Evolutionary conservation across 2,329 filamentous ascomycete species (phyloP).

Genomic region (Penicillium sp.): DNA sequence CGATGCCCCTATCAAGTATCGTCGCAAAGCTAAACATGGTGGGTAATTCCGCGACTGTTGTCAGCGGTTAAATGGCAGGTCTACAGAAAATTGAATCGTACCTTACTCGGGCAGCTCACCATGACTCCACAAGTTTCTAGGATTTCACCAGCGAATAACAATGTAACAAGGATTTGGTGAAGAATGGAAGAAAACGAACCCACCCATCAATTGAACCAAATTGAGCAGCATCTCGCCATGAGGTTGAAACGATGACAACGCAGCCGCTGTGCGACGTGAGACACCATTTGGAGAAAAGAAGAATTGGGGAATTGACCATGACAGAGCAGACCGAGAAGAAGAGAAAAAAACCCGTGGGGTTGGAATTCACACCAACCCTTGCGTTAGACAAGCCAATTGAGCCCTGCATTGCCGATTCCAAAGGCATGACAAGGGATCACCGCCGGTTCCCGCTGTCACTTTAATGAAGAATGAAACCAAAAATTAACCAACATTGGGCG

Average conservation of each 20-base stretch:
- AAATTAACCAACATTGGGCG: conserved; percentile 1
- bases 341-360: not conserved
- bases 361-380: conserved; percentile 12
- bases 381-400: not conserved
- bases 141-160: not conserved
- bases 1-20: conserved; percentile 7
- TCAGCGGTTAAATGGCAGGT: conserved; percentile 15
- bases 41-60: not conserved
- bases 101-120: not conserved
- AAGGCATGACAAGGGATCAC: conserved; percentile 17
- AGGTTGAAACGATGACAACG: not conserved
- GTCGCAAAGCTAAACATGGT: conserved; percentile 3
- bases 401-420: conserved; percentile 14
- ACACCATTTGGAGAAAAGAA: not conserved
- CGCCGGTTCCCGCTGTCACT: conserved; percentile 23
- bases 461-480: conserved; percentile 6
- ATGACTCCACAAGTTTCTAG: not conserved
- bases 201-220: not conserved
- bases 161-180: not conserved
- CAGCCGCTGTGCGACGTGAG: not conserved
- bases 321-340: not conserved
- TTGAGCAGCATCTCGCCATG: not conserved
- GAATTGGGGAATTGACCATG: not conserved
- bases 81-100: conserved; percentile 8
- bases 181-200: not conserved